Conservation (phyloP, 75 land plant species). For the Cupressus sempervirens region DNA sequence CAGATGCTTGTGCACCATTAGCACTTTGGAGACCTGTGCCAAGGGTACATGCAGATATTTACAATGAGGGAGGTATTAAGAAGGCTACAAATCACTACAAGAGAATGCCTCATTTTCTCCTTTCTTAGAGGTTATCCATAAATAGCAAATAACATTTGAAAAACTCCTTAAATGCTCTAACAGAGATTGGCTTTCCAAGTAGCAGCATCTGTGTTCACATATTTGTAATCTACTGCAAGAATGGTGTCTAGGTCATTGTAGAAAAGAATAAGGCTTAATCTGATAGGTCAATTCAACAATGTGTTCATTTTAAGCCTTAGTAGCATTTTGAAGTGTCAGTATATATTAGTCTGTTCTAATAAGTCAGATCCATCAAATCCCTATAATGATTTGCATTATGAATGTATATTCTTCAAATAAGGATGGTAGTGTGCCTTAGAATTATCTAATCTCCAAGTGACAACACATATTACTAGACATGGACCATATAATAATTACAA, state of each 20-base stretch:
- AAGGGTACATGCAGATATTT: neutral
- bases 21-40: neutral
- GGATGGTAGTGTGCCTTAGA: neutral
- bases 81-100: neutral
- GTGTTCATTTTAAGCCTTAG: neutral
- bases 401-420: neutral
- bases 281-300: neutral
- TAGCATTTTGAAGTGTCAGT: neutral
- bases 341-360: neutral
- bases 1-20: too few relatives aligned
- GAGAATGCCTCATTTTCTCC: neutral
- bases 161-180: neutral
- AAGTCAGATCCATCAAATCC: neutral
- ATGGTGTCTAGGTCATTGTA: neutral
- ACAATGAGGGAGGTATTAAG: neutral
- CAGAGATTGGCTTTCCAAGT: neutral
- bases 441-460: neutral
- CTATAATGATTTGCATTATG: neutral
- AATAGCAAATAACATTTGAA: neutral
- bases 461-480: neutral
- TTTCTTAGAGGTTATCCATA: neutral
- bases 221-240: neutral
- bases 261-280: neutral
- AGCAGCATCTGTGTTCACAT: neutral
- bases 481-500: neutral